Evolutionary conservation across 345 rosid species (phyloP).

Genomic region (Anastatica hierochuntica): DNA sequence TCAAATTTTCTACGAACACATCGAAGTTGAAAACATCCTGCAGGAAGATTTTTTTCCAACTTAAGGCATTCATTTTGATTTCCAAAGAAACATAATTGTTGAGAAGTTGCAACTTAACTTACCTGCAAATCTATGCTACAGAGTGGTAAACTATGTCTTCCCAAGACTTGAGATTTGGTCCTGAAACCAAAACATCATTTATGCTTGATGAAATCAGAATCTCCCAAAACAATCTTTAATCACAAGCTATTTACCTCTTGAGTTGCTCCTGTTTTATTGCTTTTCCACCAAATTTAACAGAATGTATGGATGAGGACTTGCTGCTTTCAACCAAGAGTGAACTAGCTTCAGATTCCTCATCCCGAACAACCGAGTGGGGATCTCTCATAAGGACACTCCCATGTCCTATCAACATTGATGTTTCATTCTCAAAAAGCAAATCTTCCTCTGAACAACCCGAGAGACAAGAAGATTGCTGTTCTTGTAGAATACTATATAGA

Average conservation of each 20-base stretch:
- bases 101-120: conserved; percentile 15
- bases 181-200: conserved; percentile 35
- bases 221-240: neutral
- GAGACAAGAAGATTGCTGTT: conserved; percentile 85
- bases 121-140: conserved; percentile 74
- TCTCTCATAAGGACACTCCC: conserved; percentile 87
- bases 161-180: conserved; percentile 51
- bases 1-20: conserved; percentile 51
- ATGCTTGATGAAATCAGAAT: conserved; percentile 11
- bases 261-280: conserved; percentile 41
- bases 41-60: conserved; percentile 1
- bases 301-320: conserved; percentile 20
- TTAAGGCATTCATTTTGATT: neutral
- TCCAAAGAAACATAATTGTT: neutral
- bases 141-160: conserved; percentile 50
- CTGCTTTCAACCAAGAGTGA: conserved; percentile 85
- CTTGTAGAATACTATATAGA: conserved; percentile 75
- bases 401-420: conserved; percentile 92
- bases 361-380: conserved; percentile 65
- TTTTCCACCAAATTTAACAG: conserved; percentile 19
- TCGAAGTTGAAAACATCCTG: conserved; percentile 77
- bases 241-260: conserved; percentile 42
- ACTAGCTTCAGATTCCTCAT: conserved; percentile 98
- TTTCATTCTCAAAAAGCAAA: conserved; percentile 76
- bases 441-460: conserved; percentile 84